phyloP scores from a whole-genome alignment of 768 basidiomycete genomes.

The Boletus coccyginus region DNA sequence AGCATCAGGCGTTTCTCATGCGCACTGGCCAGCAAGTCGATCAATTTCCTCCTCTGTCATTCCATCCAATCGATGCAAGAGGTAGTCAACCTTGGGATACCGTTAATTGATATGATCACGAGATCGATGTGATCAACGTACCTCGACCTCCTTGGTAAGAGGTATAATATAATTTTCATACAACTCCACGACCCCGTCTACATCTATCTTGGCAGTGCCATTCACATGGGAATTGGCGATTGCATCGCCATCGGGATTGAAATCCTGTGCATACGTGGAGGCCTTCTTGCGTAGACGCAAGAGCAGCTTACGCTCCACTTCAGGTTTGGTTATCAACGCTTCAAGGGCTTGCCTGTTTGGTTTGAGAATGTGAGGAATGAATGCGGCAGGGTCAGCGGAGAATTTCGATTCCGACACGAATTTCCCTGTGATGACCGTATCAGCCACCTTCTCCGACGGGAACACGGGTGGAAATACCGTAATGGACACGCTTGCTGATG shows the following conservation, averaged over 20 bases:
- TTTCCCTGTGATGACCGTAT: constrained; percentile 61
- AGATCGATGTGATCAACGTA: constrained; percentile 34
- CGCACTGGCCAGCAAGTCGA: constrained; percentile 37
- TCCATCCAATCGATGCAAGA: constrained; percentile 86
- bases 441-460: constrained; percentile 1
- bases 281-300: constrained; percentile 84
- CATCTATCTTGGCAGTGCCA: constrained; percentile 74
- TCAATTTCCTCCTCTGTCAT: constrained; percentile 80
- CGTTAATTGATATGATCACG: constrained; percentile 1
- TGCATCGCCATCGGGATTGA: constrained; percentile 64
- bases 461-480: constrained; percentile 57
- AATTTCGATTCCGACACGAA: constrained; percentile 99
- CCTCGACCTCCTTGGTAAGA: constrained; percentile 97
- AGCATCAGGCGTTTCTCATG: constrained; percentile 8
- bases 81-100: constrained; percentile 79
- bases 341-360: constrained; percentile 79
- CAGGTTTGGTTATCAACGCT: constrained; percentile 93
- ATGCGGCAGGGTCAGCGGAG: constrained; percentile 75
- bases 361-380: constrained; percentile 86
- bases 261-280: constrained; percentile 75
- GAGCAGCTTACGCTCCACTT: constrained; percentile 85
- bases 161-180: constrained; percentile 97
- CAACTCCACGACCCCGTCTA: constrained; percentile 87
- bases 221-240: constrained; percentile 32
- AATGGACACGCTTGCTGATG: constrained; percentile 98